A percentile compares a stretch with the other conserved stretches of the same genome.
These are phyloP conservation scores for Verticillium tricorpus DNA, from an alignment of 2,329 filamentous ascomycete genomes.

Conservation along the genomic window DNA sequence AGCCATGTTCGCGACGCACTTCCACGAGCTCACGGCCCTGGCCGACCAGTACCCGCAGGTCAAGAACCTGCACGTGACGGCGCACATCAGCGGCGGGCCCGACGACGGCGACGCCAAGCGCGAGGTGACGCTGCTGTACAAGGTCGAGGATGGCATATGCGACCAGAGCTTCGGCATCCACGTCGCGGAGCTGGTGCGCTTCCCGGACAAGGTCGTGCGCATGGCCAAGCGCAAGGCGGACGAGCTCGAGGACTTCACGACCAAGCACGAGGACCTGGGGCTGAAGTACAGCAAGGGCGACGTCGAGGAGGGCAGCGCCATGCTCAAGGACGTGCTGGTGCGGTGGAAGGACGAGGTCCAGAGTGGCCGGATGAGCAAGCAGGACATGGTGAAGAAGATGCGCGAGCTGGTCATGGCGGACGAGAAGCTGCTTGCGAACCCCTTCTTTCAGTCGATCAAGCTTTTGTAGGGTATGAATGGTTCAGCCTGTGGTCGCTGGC, in stretches of 20 bases:
- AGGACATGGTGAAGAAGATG: conserved; percentile 75
- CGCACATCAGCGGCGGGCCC: conserved; percentile 67
- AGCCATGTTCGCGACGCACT: conserved; percentile 94
- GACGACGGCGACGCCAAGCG: conserved; percentile 51
- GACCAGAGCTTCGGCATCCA: conserved; percentile 99
- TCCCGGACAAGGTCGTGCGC: conserved; percentile 93
- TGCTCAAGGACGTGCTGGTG: conserved; percentile 78
- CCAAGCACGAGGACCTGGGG: conserved; percentile 62
- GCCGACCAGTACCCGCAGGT: conserved; percentile 84
- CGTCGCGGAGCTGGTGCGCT: conserved; percentile 92
- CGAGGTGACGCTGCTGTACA: conserved; percentile 94
- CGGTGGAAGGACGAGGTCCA: conserved; percentile 79
- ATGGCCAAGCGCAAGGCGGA: conserved; percentile 99
- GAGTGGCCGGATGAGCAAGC: conserved; percentile 56
- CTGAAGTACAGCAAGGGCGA: conserved; percentile 73
- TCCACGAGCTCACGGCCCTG: conserved; percentile 93
- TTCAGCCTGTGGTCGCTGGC: background rate
- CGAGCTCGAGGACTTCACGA: conserved; percentile 92
- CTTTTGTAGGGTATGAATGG: conserved; percentile 32
- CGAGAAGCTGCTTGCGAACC: conserved; percentile 57
- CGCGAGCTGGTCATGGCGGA: conserved; percentile 74
- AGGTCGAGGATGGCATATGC: conserved; percentile 91
- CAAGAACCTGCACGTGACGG: conserved; percentile 90
- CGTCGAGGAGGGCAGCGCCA: conserved; percentile 78
- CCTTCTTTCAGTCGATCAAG: conserved; percentile 66